Conservation (phyloP, 192 early-diverging fungal species). For the Spizellomyces punctatus region DNA sequence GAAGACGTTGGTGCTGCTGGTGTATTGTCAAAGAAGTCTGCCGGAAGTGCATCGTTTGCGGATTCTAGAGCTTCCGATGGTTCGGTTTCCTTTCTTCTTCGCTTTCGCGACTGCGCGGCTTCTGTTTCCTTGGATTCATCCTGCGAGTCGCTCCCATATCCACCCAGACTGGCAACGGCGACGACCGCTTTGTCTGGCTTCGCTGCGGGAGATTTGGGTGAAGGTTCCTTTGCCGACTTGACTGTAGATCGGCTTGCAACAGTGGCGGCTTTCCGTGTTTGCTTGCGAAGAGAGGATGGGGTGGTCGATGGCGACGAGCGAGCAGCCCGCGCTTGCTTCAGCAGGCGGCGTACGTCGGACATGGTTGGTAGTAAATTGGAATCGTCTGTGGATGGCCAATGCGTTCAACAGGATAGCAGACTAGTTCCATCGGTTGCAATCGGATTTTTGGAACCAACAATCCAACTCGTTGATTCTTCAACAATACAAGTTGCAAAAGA, state of each 20-base stretch:
- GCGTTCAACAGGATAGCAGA: too few species aligned
- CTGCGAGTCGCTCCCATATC: neutral
- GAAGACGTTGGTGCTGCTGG: neutral
- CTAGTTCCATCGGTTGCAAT: too few species aligned
- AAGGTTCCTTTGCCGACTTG: neutral
- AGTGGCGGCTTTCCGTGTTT: neutral
- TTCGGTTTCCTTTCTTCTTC: neutral
- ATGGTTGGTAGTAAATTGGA: neutral
- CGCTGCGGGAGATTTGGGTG: neutral
- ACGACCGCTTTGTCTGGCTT: neutral
- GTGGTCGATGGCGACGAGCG: neutral
- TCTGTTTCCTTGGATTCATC: neutral
- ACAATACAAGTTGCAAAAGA: too few species aligned
- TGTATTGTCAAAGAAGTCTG: neutral
- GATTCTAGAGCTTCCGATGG: neutral
- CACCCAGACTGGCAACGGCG: too few species aligned
- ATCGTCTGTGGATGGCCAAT: too few species aligned
- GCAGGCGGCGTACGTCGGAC: neutral
- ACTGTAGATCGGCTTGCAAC: neutral
- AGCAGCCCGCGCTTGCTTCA: conserved; percentile 3
- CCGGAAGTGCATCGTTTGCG: neutral
- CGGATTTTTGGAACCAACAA: too few species aligned
- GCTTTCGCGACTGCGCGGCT: too few species aligned
- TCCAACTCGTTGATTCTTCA: too few species aligned
- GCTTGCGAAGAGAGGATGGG: neutral